phyloP scores from a whole-genome alignment of 192 early-diverging fungal species.

The Podila epicladia region DNA sequence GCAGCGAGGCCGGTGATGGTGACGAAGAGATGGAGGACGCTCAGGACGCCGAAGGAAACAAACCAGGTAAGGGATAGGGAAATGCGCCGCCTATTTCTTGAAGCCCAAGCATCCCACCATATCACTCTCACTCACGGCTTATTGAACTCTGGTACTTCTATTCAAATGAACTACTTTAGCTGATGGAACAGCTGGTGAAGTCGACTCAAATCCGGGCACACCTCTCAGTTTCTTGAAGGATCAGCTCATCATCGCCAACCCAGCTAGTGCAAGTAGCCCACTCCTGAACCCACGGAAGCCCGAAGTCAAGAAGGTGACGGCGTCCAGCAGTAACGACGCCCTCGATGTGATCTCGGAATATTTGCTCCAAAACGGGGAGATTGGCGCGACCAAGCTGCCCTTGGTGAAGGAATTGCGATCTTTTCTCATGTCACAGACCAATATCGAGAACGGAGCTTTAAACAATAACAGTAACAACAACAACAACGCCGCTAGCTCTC shows the following conservation, averaged over 20 bases:
- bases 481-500: neutral
- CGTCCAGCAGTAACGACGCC: conserved; percentile 33
- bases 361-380: conserved; percentile 44
- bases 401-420: conserved; percentile 44
- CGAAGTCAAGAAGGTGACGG: conserved; percentile 42
- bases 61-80: conserved; percentile 2
- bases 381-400: conserved; percentile 45
- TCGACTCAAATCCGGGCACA: neutral
- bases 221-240: conserved; percentile 4
- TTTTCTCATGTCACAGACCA: conserved; percentile 37
- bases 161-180: no score
- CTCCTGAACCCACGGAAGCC: conserved; percentile 18
- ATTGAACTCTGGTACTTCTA: no score
- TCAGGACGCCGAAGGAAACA: conserved; percentile 13
- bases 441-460: conserved; percentile 21
- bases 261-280: conserved; percentile 8
- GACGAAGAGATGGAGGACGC: conserved; percentile 51
- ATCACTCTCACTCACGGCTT: no score
- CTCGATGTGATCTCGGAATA: conserved; percentile 51
- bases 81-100: neutral
- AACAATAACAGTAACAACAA: conserved; percentile 1
- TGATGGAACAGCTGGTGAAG: neutral
- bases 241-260: conserved; percentile 10
- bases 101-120: no score
- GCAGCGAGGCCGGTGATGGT: conserved; percentile 32